Percentiles rank a stretch among this genome's conserved stretches.
Conservation (phyloP, 129 eudicot genomes). For the Logfia minima region DNA sequence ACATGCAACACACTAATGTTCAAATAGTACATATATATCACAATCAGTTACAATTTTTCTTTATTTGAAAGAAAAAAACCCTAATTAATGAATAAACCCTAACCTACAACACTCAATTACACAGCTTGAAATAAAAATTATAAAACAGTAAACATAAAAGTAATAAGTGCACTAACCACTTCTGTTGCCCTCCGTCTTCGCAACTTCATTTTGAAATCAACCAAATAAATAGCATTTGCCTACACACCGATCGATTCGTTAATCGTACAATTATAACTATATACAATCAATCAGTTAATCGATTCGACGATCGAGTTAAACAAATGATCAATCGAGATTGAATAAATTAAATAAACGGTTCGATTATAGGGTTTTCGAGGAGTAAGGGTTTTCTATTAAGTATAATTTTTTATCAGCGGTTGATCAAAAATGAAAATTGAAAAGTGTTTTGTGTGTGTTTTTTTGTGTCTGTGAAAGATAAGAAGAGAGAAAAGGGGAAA, state of each 20-base stretch:
- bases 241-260: constrained; percentile 1
- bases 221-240: not conserved
- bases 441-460: not conserved
- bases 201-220: not conserved
- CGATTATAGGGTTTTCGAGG: not conserved
- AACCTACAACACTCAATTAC: not conserved
- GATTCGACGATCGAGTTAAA: not conserved
- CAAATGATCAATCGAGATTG: not conserved
- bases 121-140: not conserved
- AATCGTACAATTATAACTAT: not conserved
- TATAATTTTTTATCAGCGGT: not conserved
- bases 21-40: not conserved
- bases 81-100: not conserved
- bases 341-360: not conserved
- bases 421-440: not conserved
- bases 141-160: not conserved
- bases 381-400: not conserved
- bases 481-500: not conserved
- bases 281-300: not conserved
- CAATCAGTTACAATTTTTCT: not conserved
- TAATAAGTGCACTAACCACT: not conserved
- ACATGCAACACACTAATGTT: not conserved
- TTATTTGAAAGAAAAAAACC: not conserved
- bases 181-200: constrained; percentile 6
- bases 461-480: not conserved